Base-by-base conservation (phyloP, 2,329 filamentous ascomycete genomes). In the Pseudocercospora crystallina region DNA sequence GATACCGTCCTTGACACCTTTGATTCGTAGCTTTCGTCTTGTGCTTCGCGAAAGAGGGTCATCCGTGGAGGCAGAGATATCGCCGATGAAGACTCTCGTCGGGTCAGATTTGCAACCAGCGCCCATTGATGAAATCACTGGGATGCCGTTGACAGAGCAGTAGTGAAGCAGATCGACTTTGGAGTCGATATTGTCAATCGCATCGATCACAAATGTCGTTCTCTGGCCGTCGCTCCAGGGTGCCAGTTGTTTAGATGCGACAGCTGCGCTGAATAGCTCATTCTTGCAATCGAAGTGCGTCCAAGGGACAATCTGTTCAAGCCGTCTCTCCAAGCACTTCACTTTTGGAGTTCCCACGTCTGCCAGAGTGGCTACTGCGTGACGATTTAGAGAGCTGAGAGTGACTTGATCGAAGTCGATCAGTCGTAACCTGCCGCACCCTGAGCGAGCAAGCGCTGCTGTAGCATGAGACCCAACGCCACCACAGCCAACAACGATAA, bases 351-450 rank as follows among this genome's bases (percentile, higher is more conserved):
- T 90, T 17, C 94, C 94, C 1, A 99, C 94, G 65, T 99, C 94
- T 12, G 90, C 89, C 5, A 97, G 78, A 0, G 92, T 97, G 5
- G 94, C 94, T 1, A 99, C 86, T 8, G 94, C 90, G 71, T 99
- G 94, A n/a, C 94, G 80, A 70, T 99, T 99, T 47, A 99, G 76
- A 2, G 90, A 96, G 57, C 89, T 95, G 38, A 99, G 78, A 0
- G 91, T 95, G 31, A 99, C 92, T 77, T 99, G 94, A 69, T 99
- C 94, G 68, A 99, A 99, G 71, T 99, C 94, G 60, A 99, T 84
- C 33, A 99, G 80, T 1, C 94, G 85, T 47, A 99, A 79, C 62
- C 84, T 86, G n/a, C 87, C 85, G 37, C 95, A 90, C 30, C 94
- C 94, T 0, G 91, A 96, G 29, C 94, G 85, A 5, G 90, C 87